Percentiles rank a stretch among this genome's conserved stretches.
Evolutionary conservation across 805 yeast genomes (phyloP).

Genomic region (Candida takata): DNA sequence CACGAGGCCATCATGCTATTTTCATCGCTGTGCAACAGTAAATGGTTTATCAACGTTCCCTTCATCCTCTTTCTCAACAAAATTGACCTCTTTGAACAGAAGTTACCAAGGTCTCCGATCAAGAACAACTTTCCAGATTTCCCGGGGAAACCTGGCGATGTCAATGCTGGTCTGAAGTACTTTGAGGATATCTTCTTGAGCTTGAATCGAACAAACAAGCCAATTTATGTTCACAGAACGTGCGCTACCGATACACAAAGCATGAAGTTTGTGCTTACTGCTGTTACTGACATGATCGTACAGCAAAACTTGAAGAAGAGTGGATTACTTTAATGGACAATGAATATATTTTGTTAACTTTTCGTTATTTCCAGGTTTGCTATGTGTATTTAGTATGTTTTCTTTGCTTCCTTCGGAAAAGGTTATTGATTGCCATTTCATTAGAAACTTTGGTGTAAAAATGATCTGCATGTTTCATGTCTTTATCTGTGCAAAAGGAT

Average conservation of each 20-base stretch:
- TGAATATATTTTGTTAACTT: no score
- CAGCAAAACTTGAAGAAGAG: slow-evolving; percentile 74
- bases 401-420: no score
- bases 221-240: slow-evolving; percentile 86
- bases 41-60: slow-evolving; percentile 81
- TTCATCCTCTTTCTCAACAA: slow-evolving; percentile 87
- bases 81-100: slow-evolving; percentile 70
- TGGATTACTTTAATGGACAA: slow-evolving; percentile 40
- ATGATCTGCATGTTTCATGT: no score
- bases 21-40: slow-evolving; percentile 74
- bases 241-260: slow-evolving; percentile 91
- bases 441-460: no score
- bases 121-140: slow-evolving; percentile 73
- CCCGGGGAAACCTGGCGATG: slow-evolving; percentile 55
- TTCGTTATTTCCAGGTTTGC: no score
- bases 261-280: slow-evolving; percentile 85
- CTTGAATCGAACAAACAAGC: slow-evolving; percentile 55
- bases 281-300: slow-evolving; percentile 87
- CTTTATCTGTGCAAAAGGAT: no score
- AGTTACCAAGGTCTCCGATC: slow-evolving; percentile 60
- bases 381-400: no score
- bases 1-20: slow-evolving; percentile 82
- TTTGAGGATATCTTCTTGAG: slow-evolving; percentile 63
- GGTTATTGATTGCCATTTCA: no score
- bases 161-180: slow-evolving; percentile 59